Evolutionary conservation across 306 rosid species (phyloP).

Genomic region (Leucaena leucocephala): DNA sequence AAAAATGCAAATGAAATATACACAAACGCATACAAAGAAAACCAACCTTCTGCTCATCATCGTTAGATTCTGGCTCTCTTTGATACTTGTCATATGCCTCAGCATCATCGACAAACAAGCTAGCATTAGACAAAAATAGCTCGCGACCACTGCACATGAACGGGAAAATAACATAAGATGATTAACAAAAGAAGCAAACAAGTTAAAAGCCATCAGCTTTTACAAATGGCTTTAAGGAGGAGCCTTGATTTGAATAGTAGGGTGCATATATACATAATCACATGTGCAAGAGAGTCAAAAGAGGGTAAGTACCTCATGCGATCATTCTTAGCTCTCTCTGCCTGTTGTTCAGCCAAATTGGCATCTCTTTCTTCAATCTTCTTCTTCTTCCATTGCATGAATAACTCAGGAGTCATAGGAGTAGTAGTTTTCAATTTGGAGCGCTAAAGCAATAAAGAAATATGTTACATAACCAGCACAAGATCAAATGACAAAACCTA

Average conservation of each 20-base stretch:
- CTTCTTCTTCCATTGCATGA: conserved; percentile 88
- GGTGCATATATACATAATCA: neutral
- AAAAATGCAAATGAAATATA: neutral
- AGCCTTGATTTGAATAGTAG: neutral
- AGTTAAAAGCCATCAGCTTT: conserved; percentile 1
- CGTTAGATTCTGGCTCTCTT: conserved; percentile 63
- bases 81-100: conserved; percentile 88
- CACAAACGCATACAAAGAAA: conserved; percentile 15
- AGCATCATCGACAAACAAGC: conserved; percentile 94
- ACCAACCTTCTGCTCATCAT: conserved; percentile 62
- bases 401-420: conserved; percentile 85
- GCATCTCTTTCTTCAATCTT: conserved; percentile 90
- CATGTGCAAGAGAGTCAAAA: neutral
- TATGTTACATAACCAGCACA: conserved; percentile 30
- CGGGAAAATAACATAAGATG: conserved; percentile 12
- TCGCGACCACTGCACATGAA: conserved; percentile 67
- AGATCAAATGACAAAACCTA: conserved; percentile 18
- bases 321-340: conserved; percentile 95
- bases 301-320: conserved; percentile 75
- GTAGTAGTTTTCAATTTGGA: conserved; percentile 69
- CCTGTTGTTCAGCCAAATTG: conserved; percentile 81
- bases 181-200: conserved; percentile 2
- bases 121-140: conserved; percentile 89
- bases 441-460: conserved; percentile 55
- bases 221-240: conserved; percentile 13